A percentile compares a stretch with the other conserved stretches of the same genome.
phyloP scores from a whole-genome alignment of 164 flowering plant species.

The Stephania cephalantha region DNA sequence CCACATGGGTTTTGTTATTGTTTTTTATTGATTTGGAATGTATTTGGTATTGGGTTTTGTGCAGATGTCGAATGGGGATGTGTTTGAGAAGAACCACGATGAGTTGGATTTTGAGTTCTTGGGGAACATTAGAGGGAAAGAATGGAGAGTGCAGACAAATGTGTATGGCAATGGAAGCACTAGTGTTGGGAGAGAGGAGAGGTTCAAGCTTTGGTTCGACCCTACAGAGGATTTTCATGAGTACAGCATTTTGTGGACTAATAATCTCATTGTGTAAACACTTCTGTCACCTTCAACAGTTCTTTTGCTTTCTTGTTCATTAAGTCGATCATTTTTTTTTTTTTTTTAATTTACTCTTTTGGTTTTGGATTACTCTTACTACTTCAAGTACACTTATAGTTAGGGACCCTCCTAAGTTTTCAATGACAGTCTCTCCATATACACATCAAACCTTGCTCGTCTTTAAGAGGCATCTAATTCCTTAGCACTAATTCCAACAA shows the following conservation, averaged over 20 bases:
- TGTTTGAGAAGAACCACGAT: constrained; percentile 74
- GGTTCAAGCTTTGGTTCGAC: constrained; percentile 87
- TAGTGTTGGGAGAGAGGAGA: constrained; percentile 72
- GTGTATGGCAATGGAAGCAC: constrained; percentile 95
- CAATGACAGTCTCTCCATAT: too few relatives aligned
- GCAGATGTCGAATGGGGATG: constrained; percentile 92
- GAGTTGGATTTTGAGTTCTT: constrained; percentile 83
- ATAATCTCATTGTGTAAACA: constrained; percentile 62
- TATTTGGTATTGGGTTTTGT: neutral
- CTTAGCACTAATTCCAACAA: too few relatives aligned
- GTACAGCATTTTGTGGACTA: constrained; percentile 84
- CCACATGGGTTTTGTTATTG: neutral
- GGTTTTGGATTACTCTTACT: neutral
- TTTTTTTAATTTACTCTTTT: too few relatives aligned
- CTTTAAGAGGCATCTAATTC: too few relatives aligned
- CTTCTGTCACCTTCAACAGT: neutral
- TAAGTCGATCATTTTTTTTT: too few relatives aligned
- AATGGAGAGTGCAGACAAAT: constrained; percentile 87
- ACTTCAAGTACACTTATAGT: neutral
- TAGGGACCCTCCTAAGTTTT: too few relatives aligned
- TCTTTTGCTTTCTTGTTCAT: too few relatives aligned
- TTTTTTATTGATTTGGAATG: neutral
- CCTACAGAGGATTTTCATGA: constrained; percentile 85
- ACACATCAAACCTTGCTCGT: too few relatives aligned
- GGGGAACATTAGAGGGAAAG: constrained; percentile 79